Percentiles rank a stretch among this genome's conserved stretches.
Evolutionary conservation across 805 yeast species (phyloP).

Genomic region (Metschnikowia lachancei): DNA sequence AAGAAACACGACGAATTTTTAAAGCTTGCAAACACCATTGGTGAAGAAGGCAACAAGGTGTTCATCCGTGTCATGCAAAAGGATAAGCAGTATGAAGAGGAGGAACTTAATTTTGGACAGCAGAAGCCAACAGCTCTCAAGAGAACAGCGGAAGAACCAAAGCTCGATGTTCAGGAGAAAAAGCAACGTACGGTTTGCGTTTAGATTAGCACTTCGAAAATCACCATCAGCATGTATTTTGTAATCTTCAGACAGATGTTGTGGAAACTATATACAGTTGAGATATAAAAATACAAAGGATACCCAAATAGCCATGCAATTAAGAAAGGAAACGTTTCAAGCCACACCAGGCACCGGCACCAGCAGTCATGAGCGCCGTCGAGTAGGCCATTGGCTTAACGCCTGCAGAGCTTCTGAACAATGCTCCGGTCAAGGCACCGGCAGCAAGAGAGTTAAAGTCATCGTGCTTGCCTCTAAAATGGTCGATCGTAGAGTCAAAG

Average conservation of each 20-base stretch:
- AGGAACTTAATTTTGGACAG: constrained; percentile 14
- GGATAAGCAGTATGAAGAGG: constrained; percentile 23
- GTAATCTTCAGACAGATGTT: constrained; percentile 10
- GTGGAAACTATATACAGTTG: constrained; percentile 18
- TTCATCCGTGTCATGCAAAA: constrained; percentile 33
- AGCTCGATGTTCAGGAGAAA: constrained; percentile 3
- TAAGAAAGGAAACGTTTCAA: constrained; percentile 47
- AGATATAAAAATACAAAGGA: constrained; percentile 12
- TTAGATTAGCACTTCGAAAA: neutral
- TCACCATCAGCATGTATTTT: constrained; percentile 11
- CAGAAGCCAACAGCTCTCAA: constrained; percentile 1
- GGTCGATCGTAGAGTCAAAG: constrained; percentile 75
- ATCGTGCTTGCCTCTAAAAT: constrained; percentile 85
- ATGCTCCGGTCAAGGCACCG: constrained; percentile 90
- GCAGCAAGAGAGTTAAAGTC: constrained; percentile 77
- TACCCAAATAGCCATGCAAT: constrained; percentile 18
- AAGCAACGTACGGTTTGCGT: constrained; percentile 9
- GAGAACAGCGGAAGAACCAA: neutral
- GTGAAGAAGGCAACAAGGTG: constrained; percentile 38
- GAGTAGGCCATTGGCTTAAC: constrained; percentile 84
- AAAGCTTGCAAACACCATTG: constrained; percentile 31
- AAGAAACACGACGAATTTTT: constrained; percentile 54
- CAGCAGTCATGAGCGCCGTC: constrained; percentile 80
- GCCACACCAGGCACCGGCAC: constrained; percentile 92
- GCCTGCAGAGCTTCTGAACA: constrained; percentile 85